Base-by-base conservation (phyloP, 805 yeast genomes). In the Phaffomyces opuntiae region DNA sequence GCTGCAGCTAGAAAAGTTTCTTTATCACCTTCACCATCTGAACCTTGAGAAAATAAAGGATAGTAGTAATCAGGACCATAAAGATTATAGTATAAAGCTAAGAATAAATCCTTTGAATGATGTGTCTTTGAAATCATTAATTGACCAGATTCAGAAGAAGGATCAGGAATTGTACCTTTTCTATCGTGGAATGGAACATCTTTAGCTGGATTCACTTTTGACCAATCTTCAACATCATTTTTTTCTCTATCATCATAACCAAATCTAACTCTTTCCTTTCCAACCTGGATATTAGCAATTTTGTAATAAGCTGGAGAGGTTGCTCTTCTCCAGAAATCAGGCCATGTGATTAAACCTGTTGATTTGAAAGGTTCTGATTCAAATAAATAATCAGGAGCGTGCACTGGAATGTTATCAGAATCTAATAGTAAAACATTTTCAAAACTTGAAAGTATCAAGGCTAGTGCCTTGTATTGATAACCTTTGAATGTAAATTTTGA, bases 281-380 rank as follows among this genome's bases (percentile, higher is more conserved):
- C 43, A 1, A 79, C 66, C 42, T 66, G 53, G 13, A 79, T 67
- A 3, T 79, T 85, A 0, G 87, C 87, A 52, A 87, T 79, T 29
- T 77, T 75, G 62, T 83, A 87, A 55, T 75, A 83, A 35, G 67
- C 66, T 7, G 96, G 95, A 1, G 86, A 77, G 1, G 90, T 85
- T 7, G 90, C 80, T 52, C 96, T 73, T 62, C 82, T 77, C 96
- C 96, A 87, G 62, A 81, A 87, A 63, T 87, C 96, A 2, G 95
- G 95, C 91, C 95, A 87, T 25, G 80, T 61, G 25, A 81, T 64
- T 60, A 78, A 64, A 47, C 81, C 78, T 48, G 69, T 65, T 12
- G 70, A 60, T 16, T 56, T 50, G 63, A 75, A 87, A 1, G 87
- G 80, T 39, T 79, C 78, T 12, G 74, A 63, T 5, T 65, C 66